Base-by-base conservation (phyloP, 148 eudicot genomes). In the Camellia sinensis region DNA sequence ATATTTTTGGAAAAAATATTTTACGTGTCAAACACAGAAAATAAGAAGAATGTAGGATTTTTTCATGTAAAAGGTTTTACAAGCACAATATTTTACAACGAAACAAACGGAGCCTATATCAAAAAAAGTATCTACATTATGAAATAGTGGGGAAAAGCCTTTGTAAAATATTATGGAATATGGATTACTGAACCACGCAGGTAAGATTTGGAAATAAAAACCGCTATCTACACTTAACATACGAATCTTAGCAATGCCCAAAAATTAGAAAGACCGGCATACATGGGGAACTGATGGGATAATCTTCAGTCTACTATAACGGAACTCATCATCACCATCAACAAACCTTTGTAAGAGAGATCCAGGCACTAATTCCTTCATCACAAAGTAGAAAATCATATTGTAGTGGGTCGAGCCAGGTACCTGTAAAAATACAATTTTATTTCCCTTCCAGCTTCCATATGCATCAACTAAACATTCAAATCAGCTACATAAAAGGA, bases 251-350 rank as follows among this genome's bases (percentile, higher is more conserved):
- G 54, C 17, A 57, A 3, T 50, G 65, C 43, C 11, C 37, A 15
- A 12, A 15, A 17, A 68, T 14, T 46, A 3, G 41, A 3, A 57
- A 84, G 37, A 53, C 14, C 75, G 19, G 69, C 45, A 74, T 91
- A 96, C 99, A 98, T 92, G 91, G 11, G 99, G 99, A 83, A 94
- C 98, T 73, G 95, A 92, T 59, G 99, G 99, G 56, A 96, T 96
- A 68, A 96, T 94, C 90, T 96, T 96, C 73, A 96, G 83, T 79
- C 99, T 89, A 83, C 93, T 92, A 78, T 91, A 94, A 70, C 99
- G 95, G 82, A 96, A 96, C 89, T 96, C 99, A 79, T 96, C 99
- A 85, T 96, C 99, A 73, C 99, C 98, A 84, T 96, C 97, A 72
- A 96, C 99, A 88, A 96, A 96, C 71, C 97, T 90, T 89, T 96